These are phyloP conservation scores for Candida ulmi DNA, from an alignment of 805 yeast species.

Conservation along the genomic window DNA sequence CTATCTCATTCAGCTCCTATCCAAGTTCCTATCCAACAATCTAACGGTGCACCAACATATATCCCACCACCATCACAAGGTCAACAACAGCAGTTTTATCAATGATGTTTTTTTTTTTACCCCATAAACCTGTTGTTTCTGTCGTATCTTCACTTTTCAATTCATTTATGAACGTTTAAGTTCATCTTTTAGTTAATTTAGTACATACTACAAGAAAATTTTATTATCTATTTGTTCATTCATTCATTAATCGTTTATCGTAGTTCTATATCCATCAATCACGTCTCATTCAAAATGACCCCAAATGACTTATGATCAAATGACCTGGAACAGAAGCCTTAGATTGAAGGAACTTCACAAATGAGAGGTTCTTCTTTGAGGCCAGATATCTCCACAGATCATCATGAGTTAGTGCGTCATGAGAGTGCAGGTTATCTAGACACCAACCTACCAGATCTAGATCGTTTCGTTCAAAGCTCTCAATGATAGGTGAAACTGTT, in stretches of 20 bases:
- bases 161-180: background rate
- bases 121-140: too few relatives aligned
- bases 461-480: slow-evolving; percentile 9
- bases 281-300: too few relatives aligned
- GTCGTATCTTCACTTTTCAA: background rate
- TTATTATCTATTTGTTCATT: background rate
- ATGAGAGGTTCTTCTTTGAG: slow-evolving; percentile 1
- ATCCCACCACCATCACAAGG: slow-evolving; percentile 4
- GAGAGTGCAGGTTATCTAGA: slow-evolving; percentile 4
- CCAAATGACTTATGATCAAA: slow-evolving; percentile 7
- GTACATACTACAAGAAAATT: background rate
- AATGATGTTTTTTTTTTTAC: background rate
- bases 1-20: slow-evolving; percentile 1
- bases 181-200: too few relatives aligned
- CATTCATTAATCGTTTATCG: too few relatives aligned
- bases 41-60: background rate
- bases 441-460: slow-evolving; percentile 13
- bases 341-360: slow-evolving; percentile 10
- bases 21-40: slow-evolving; percentile 1
- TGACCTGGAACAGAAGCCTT: slow-evolving; percentile 20
- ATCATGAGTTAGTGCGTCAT: slow-evolving; percentile 9
- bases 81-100: slow-evolving; percentile 14
- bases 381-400: slow-evolving; percentile 16
- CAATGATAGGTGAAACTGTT: slow-evolving; percentile 11
- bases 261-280: too few relatives aligned